phyloP scores from a whole-genome alignment of 768 basidiomycete species.

The Pisolithus marmoratus region DNA sequence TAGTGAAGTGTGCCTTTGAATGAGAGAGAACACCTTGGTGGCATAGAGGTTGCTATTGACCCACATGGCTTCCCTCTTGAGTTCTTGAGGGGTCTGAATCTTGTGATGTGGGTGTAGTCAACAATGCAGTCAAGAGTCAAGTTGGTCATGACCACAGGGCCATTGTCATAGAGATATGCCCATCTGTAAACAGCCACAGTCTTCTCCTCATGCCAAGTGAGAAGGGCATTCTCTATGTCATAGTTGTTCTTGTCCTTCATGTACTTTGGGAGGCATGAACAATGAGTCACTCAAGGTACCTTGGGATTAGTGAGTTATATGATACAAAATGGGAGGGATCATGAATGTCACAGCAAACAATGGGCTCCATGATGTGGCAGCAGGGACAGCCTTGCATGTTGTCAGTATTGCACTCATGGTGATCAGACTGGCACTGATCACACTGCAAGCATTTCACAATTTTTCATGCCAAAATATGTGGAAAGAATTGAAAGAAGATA shows the following conservation, averaged over 20 bases:
- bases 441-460: no score
- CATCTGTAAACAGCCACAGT: slow-evolving; percentile 3
- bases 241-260: background rate
- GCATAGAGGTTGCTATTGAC: background rate
- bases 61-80: slow-evolving; percentile 19
- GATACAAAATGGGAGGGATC: slow-evolving; percentile 6
- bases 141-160: slow-evolving; percentile 13
- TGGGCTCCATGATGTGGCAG: slow-evolving; percentile 6
- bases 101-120: slow-evolving; percentile 16
- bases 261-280: background rate
- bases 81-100: slow-evolving; percentile 7
- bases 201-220: slow-evolving; percentile 10
- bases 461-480: no score
- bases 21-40: background rate
- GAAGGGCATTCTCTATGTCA: background rate
- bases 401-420: slow-evolving; percentile 1
- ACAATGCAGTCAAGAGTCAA: slow-evolving; percentile 15
- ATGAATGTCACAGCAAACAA: slow-evolving; percentile 23
- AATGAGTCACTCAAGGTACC: background rate
- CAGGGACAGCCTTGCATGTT: slow-evolving; percentile 8
- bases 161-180: slow-evolving; percentile 5
- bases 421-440: slow-evolving; percentile 7
- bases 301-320: background rate
- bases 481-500: no score
- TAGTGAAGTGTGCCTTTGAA: background rate